Conservation (phyloP, 83 land plant species). For the Picea abies region DNA sequence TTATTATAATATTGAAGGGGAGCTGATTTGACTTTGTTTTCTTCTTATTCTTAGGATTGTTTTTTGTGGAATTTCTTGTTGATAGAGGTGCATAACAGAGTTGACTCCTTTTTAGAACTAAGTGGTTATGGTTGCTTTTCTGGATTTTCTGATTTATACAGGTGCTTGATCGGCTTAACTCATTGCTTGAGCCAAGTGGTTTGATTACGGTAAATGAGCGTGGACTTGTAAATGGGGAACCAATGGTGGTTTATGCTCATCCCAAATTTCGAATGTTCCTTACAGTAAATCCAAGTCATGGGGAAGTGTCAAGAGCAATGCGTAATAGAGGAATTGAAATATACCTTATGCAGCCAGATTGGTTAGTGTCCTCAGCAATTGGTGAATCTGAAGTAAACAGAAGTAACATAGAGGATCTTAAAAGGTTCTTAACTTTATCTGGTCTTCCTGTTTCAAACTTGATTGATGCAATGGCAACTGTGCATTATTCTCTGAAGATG, state of each 20-base stretch:
- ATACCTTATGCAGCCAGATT: constrained; percentile 67
- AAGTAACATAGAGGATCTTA: constrained; percentile 38
- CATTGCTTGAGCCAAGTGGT: constrained; percentile 84
- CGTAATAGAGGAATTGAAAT: constrained; percentile 97
- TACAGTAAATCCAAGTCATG: constrained; percentile 82
- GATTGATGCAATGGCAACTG: constrained; percentile 67
- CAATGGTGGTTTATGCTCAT: constrained; percentile 78
- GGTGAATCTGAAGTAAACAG: constrained; percentile 11
- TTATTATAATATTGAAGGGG: neutral
- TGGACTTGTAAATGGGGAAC: constrained; percentile 87
- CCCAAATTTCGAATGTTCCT: constrained; percentile 89
- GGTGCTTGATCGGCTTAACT: constrained; percentile 93
- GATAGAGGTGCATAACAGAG: neutral
- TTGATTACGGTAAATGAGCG: constrained; percentile 89
- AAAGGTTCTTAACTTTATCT: constrained; percentile 47
- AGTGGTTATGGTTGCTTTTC: neutral
- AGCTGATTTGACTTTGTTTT: constrained; percentile 7
- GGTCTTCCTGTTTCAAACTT: constrained; percentile 65
- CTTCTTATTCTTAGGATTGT: neutral
- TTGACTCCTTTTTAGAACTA: neutral
- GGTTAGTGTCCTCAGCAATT: constrained; percentile 28
- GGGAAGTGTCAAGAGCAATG: constrained; percentile 99
- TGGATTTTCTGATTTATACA: neutral
- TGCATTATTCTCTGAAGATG: constrained; percentile 59
- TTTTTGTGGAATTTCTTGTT: constrained; percentile 1